Evolutionary conservation across 2,329 filamentous ascomycete genomes (phyloP).

Genomic region (Botrytis fragariae): DNA sequence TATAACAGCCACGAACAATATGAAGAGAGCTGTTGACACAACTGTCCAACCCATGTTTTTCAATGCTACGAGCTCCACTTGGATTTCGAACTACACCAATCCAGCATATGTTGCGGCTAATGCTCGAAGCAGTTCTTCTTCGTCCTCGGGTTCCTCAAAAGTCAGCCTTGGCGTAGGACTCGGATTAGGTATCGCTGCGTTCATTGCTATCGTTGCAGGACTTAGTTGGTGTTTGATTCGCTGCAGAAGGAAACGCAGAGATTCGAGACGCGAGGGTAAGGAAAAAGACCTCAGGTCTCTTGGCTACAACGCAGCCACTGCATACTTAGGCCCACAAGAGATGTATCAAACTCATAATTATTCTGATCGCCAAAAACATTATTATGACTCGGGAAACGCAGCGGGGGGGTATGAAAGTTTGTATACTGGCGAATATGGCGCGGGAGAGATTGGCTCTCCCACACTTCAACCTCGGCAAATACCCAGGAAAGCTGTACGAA

Average conservation of each 20-base stretch:
- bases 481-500: conserved; percentile 41
- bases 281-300: conserved; percentile 55
- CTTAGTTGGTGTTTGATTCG: conserved; percentile 48
- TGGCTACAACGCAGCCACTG: conserved; percentile 39
- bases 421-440: conserved; percentile 26
- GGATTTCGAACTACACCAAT: conserved; percentile 56
- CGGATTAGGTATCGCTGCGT: conserved; percentile 58
- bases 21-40: conserved; percentile 44
- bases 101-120: conserved; percentile 38
- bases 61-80: conserved; percentile 59
- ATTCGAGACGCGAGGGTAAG: conserved; percentile 42
- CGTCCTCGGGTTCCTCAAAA: conserved; percentile 40
- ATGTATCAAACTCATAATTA: conserved; percentile 27
- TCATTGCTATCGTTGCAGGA: conserved; percentile 47
- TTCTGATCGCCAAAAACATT: conserved; percentile 20
- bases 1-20: conserved; percentile 40
- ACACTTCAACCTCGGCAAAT: conserved; percentile 30
- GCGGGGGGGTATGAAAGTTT: conserved; percentile 33
- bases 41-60: conserved; percentile 47
- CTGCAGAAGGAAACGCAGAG: conserved; percentile 43
- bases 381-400: conserved; percentile 34
- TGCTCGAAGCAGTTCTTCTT: conserved; percentile 25
- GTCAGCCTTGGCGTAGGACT: conserved; percentile 64
- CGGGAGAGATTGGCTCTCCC: conserved; percentile 25
- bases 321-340: conserved; percentile 26